Evolutionary conservation across 2,329 filamentous ascomycete species (phyloP).

Genomic region (Ophiostoma angusticollis): DNA sequence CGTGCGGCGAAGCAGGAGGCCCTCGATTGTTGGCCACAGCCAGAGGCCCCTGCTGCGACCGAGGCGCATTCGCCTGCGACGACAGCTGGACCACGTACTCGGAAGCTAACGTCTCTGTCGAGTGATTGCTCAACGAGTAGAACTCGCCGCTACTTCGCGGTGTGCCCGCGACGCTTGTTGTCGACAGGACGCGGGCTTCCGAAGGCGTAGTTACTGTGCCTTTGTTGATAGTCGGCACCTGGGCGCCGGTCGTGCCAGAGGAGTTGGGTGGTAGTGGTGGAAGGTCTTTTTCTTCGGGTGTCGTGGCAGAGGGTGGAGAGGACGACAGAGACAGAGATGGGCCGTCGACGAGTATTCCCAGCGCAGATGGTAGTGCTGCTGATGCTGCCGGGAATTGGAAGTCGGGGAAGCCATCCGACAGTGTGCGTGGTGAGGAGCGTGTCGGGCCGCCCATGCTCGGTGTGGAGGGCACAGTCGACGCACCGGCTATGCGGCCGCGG

Average conservation of each 20-base stretch:
- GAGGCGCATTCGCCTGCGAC: conserved; percentile 27
- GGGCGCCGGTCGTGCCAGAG: conserved; percentile 4
- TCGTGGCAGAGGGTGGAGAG: conserved; percentile 18
- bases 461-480: conserved; percentile 33
- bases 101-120: conserved; percentile 81
- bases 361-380: conserved; percentile 21
- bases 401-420: conserved; percentile 35
- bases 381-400: conserved; percentile 43
- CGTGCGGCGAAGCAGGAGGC: conserved; percentile 25
- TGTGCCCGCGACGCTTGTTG: conserved; percentile 64
- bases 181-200: conserved; percentile 59
- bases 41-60: conserved; percentile 22
- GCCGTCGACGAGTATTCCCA: too few relatives aligned
- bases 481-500: conserved; percentile 25
- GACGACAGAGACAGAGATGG: background rate
- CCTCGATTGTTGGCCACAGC: background rate
- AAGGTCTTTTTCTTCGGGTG: conserved; percentile 23
- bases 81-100: conserved; percentile 58
- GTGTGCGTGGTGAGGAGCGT: conserved; percentile 26
- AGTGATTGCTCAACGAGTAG: conserved; percentile 89
- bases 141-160: conserved; percentile 89
- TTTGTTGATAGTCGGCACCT: conserved; percentile 40
- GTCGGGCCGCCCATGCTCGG: conserved; percentile 23
- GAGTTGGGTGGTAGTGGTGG: conserved; percentile 21
- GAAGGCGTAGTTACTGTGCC: conserved; percentile 25